Conservation (phyloP, 352 stramenopile species). For the Blastocystis sp. region DNA sequence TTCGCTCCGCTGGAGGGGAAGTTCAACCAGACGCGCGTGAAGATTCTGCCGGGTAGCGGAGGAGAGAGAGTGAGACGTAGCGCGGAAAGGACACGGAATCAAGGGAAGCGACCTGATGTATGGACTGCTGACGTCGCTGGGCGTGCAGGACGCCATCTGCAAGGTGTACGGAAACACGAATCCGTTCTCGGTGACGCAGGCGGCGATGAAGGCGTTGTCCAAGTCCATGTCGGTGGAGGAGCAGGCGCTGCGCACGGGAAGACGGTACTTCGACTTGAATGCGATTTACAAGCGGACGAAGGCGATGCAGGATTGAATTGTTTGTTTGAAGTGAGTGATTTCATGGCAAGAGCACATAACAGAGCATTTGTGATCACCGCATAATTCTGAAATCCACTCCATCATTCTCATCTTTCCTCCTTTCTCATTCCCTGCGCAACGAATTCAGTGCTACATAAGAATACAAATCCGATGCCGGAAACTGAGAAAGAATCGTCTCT, state of each 20-base stretch:
- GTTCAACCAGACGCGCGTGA: constrained; percentile 48
- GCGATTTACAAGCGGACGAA: constrained; percentile 25
- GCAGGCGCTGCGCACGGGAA: background rate
- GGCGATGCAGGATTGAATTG: background rate
- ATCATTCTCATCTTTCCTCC: no score
- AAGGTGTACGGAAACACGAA: constrained; percentile 50
- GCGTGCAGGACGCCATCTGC: constrained; percentile 42
- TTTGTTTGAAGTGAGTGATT: background rate
- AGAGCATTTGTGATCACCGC: no score
- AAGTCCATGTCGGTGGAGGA: constrained; percentile 21
- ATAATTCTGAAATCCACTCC: no score
- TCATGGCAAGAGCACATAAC: no score
- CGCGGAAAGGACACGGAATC: constrained; percentile 25
- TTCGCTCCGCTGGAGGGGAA: constrained; percentile 18
- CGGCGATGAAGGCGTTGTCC: constrained; percentile 16
- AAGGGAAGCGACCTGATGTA: constrained; percentile 44
- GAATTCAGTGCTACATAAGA: no score
- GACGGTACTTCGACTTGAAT: constrained; percentile 42
- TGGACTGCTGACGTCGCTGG: background rate
- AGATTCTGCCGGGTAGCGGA: constrained; percentile 30
- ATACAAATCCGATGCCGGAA: no score
- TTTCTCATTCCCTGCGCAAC: no score
- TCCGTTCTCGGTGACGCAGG: constrained; percentile 42
- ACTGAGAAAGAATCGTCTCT: no score
- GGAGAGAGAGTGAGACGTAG: background rate